Percentiles rank a stretch among this genome's conserved stretches.
Conservation (phyloP, 495 filamentous ascomycete genomes). For the Penicillium roqueforti region DNA sequence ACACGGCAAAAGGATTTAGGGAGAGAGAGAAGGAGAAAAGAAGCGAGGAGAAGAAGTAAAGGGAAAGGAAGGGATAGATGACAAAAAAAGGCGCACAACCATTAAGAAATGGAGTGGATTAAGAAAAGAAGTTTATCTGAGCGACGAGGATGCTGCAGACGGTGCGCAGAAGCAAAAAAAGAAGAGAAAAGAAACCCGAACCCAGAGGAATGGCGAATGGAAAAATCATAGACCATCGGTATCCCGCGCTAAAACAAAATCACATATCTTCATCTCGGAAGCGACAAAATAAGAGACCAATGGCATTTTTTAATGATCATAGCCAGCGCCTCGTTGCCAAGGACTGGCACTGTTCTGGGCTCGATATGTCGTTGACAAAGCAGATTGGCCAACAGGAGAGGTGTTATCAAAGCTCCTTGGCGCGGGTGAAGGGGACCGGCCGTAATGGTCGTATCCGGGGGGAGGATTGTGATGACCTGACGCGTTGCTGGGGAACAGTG, state of each 20-base stretch:
- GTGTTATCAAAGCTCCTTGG: conserved; percentile 29
- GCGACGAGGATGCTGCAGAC: conserved; percentile 9
- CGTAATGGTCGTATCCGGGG: conserved; percentile 31
- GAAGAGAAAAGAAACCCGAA: conserved; percentile 15
- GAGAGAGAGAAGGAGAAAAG: conserved; percentile 4
- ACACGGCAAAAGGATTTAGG: conserved; percentile 7
- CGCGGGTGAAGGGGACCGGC: conserved; percentile 36
- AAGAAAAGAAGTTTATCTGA: conserved; percentile 9
- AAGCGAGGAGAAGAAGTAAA: conserved; percentile 8
- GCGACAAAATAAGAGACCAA: conserved; percentile 21
- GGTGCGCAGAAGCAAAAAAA: conserved; percentile 10
- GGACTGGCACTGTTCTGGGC: conserved; percentile 56
- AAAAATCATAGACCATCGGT: conserved; percentile 30
- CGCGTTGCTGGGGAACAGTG: conserved; percentile 53
- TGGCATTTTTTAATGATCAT: conserved; percentile 49
- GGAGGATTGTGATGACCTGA: conserved; percentile 32
- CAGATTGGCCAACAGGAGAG: conserved; percentile 29
- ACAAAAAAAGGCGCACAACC: conserved; percentile 5
- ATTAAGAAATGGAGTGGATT: conserved; percentile 6
- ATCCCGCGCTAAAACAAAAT: conserved; percentile 35
- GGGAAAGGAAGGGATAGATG: conserved; percentile 9
- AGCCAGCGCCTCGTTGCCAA: conserved; percentile 65
- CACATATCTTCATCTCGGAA: conserved; percentile 45
- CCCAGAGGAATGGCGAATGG: conserved; percentile 19
- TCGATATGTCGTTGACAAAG: conserved; percentile 35